Evolutionary conservation across 1,284 basidiomycete species (phyloP).

Genomic region (Pyrrhoderma noxium): DNA sequence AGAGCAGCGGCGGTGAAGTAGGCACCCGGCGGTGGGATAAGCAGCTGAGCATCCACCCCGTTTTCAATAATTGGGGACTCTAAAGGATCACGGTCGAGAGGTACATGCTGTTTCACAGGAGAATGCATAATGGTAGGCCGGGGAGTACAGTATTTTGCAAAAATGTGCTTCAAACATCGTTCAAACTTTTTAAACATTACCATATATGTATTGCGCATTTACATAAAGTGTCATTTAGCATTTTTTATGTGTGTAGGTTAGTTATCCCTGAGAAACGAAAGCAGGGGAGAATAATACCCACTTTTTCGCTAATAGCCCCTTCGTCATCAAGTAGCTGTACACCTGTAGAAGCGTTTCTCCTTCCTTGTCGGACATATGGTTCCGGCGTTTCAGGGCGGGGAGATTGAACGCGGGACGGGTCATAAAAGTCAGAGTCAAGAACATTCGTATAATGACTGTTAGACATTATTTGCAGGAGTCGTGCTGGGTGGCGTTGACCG

Average conservation of each 20-base stretch:
- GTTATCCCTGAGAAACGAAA: too few relatives aligned
- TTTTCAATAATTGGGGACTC: too few relatives aligned
- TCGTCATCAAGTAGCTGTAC: conserved; percentile 56
- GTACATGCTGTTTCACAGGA: too few relatives aligned
- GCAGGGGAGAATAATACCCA: conserved; percentile 22
- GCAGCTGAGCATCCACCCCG: conserved; percentile 25
- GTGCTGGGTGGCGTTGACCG: not conserved
- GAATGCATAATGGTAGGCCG: too few relatives aligned
- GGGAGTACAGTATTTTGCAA: conserved; percentile 67
- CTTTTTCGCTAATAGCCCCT: conserved; percentile 57
- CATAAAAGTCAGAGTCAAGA: conserved; percentile 9
- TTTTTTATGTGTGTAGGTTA: too few relatives aligned
- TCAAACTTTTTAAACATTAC: conserved; percentile 52
- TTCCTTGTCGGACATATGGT: conserved; percentile 50
- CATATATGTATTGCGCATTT: too few relatives aligned
- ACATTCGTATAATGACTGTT: conserved; percentile 6
- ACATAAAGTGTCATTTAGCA: too few relatives aligned
- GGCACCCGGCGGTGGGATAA: conserved; percentile 49
- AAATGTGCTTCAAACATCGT: conserved; percentile 59
- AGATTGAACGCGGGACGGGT: conserved; percentile 31
- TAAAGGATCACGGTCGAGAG: too few relatives aligned
- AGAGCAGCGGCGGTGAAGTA: conserved; percentile 51
- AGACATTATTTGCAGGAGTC: conserved; percentile 1
- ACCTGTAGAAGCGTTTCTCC: conserved; percentile 38
- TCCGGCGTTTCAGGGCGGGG: conserved; percentile 55